These are phyloP conservation scores for Starmerella apis DNA, from an alignment of 805 yeast genomes.

Conservation along the genomic window DNA sequence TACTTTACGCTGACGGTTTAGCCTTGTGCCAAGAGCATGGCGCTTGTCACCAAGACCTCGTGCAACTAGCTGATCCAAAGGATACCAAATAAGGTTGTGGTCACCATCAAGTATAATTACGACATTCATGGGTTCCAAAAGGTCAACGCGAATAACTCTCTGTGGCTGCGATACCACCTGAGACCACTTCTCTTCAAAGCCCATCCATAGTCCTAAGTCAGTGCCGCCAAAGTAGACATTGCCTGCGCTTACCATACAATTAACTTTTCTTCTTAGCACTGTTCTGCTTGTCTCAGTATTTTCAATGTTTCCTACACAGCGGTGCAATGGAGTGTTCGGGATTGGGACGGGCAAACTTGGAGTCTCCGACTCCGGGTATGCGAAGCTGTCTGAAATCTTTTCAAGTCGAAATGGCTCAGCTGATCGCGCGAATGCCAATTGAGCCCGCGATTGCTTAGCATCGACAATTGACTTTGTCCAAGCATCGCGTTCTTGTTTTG, in stretches of 20 bases:
- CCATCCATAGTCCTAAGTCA: conserved; percentile 50
- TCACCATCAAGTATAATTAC: conserved; percentile 50
- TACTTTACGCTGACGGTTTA: conserved; percentile 36
- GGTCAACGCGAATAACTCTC: conserved; percentile 44
- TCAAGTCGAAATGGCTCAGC: conserved; percentile 47
- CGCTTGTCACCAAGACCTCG: conserved; percentile 21
- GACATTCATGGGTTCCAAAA: conserved; percentile 44
- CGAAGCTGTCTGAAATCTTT: conserved; percentile 51
- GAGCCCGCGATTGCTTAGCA: conserved; percentile 37
- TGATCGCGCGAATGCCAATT: conserved; percentile 30
- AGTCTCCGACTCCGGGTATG: conserved; percentile 46
- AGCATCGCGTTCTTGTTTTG: conserved; percentile 38
- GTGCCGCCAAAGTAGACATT: conserved; percentile 43
- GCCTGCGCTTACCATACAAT: conserved; percentile 39
- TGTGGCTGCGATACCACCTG: conserved; percentile 36
- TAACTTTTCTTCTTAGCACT: conserved; percentile 30
- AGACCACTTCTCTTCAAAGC: conserved; percentile 40
- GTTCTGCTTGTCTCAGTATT: conserved; percentile 24
- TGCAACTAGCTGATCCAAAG: conserved; percentile 48
- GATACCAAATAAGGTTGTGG: conserved; percentile 49
- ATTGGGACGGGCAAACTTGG: conserved; percentile 32
- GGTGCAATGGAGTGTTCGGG: conserved; percentile 29
- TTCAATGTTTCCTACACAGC: conserved; percentile 26
- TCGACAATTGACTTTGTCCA: conserved; percentile 49
- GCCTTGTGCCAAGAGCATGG: conserved; percentile 39